phyloP scores from a whole-genome alignment of 129 eudicot species.

The Daucus carota region DH1_v3.0 NC_030385.2:1254501-1255000 shows the following conservation, averaged over 20 bases:
- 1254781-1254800: not conserved
- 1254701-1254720: not conserved
- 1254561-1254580: slow-evolving; percentile 26
- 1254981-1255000: too few species aligned
- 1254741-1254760: slow-evolving; percentile 3
- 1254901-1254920: not conserved
- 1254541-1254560: slow-evolving; percentile 21
- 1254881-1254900: not conserved
- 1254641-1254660: slow-evolving; percentile 12
- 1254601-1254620: slow-evolving; percentile 15
- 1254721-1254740: not conserved
- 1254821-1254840: not conserved
- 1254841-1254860: not conserved
- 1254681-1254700: not conserved
- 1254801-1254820: not conserved
- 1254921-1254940: too few species aligned
- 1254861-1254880: not conserved
- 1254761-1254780: not conserved
- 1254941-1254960: not conserved
- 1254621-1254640: slow-evolving; percentile 11
- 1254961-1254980: not conserved
- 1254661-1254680: not conserved
- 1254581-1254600: not conserved
- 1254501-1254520: not conserved
- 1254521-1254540: not conserved